Conservation (phyloP, 2,329 filamentous ascomycete genomes). For the Aureobasidium sp. region DNA sequence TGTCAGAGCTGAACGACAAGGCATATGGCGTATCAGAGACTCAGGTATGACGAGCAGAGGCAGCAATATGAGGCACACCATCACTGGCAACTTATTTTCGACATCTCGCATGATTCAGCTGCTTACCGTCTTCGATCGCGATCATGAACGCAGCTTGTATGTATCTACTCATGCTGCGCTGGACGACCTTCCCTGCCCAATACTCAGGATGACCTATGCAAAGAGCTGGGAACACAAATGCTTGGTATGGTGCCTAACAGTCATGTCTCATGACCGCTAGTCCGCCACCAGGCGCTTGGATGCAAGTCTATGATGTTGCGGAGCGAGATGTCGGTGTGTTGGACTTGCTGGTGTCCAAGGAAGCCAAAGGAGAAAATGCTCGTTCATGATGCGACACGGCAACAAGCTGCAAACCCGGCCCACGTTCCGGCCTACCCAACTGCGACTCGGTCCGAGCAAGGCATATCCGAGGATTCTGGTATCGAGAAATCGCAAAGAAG, state of each 20-base stretch:
- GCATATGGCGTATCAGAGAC: background rate
- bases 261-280: slow-evolving; percentile 17
- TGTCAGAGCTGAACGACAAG: background rate
- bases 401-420: slow-evolving; percentile 41
- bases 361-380: slow-evolving; percentile 29
- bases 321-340: slow-evolving; percentile 21
- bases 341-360: slow-evolving; percentile 24
- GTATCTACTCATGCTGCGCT: slow-evolving; percentile 19
- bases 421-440: slow-evolving; percentile 35
- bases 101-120: slow-evolving; percentile 34
- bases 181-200: background rate
- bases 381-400: slow-evolving; percentile 31
- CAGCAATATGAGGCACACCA: background rate
- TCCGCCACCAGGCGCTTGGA: slow-evolving; percentile 2
- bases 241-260: slow-evolving; percentile 18
- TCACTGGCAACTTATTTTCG: slow-evolving; percentile 24
- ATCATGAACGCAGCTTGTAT: slow-evolving; percentile 30
- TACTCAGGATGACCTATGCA: slow-evolving; percentile 24
- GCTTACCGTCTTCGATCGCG: slow-evolving; percentile 33
- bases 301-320: slow-evolving; percentile 22
- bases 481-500: slow-evolving; percentile 21
- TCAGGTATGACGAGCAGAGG: background rate
- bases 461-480: slow-evolving; percentile 19
- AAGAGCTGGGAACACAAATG: slow-evolving; percentile 26
- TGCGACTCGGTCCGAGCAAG: slow-evolving; percentile 21